A percentile compares a stretch with the other conserved stretches of the same genome.
These are phyloP conservation scores for Rubia tinctorum DNA, from an alignment of 305 asterid species.

Conservation along the genomic window DNA sequence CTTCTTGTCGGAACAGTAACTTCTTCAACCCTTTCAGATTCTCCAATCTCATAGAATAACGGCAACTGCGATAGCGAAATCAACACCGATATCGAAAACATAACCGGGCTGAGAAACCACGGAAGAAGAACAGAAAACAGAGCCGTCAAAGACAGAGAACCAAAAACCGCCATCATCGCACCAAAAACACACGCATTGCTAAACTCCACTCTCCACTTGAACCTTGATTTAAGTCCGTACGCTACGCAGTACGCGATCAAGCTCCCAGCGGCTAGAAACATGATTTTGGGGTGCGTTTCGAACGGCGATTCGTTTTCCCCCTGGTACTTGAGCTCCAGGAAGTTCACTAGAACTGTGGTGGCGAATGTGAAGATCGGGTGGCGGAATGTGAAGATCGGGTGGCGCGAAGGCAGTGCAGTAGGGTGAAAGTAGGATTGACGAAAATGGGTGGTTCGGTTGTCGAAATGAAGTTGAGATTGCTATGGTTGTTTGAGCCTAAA, in stretches of 20 bases:
- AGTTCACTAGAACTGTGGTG: no score
- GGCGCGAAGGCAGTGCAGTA: neutral
- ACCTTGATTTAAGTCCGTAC: neutral
- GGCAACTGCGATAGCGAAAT: neutral
- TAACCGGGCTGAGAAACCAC: neutral
- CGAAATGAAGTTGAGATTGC: neutral
- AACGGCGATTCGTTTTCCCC: no score
- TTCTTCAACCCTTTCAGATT: neutral
- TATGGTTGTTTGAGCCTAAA: neutral
- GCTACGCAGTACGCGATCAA: neutral
- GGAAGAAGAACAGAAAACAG: slow-evolving; percentile 5
- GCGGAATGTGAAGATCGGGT: no score
- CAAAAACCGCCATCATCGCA: neutral
- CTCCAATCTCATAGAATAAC: neutral
- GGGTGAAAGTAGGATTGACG: neutral
- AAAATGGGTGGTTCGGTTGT: neutral
- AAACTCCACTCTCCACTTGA: neutral
- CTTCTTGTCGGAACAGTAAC: neutral
- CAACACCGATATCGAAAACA: neutral
- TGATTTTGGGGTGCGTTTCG: no score
- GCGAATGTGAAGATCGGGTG: no score
- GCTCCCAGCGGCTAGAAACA: no score
- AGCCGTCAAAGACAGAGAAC: slow-evolving; percentile 2
- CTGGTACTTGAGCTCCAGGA: no score
- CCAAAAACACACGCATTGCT: neutral